Conservation (phyloP, 495 filamentous ascomycete species). For the Staphylotrichum tortipilum region DNA sequence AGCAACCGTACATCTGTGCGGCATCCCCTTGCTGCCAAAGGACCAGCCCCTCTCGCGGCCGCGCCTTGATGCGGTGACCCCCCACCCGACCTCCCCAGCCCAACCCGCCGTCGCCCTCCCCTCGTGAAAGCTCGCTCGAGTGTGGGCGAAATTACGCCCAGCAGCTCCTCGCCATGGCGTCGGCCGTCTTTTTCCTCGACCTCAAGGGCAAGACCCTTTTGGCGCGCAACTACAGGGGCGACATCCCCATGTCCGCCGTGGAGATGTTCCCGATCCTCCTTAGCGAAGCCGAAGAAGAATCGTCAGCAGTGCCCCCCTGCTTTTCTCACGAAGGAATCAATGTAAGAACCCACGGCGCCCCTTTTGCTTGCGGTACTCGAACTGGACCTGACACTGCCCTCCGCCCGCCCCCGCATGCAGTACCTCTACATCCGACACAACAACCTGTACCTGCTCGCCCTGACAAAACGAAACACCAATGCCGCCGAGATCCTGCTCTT, state of each 20-base stretch:
- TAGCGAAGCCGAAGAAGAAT: constrained; percentile 98
- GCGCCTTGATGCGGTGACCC: too few species aligned
- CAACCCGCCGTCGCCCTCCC: not conserved
- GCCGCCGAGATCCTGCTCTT: constrained; percentile 97
- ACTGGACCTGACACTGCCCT: too few species aligned
- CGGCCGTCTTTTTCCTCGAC: constrained; percentile 97
- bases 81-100: too few species aligned
- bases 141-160: not conserved
- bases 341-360: constrained; percentile 54
- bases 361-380: too few species aligned
- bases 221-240: constrained; percentile 96
- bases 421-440: constrained; percentile 99
- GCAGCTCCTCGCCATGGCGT: constrained; percentile 64
- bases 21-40: too few species aligned
- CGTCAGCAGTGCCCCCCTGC: constrained; percentile 92
- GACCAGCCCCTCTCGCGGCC: too few species aligned
- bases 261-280: constrained; percentile 97
- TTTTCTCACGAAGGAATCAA: constrained; percentile 99
- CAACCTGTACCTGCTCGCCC: constrained; percentile 96
- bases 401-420: constrained; percentile 38
- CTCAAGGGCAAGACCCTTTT: constrained; percentile 99
- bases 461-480: constrained; percentile 98
- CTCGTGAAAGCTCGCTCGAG: not conserved
- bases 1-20: too few species aligned
- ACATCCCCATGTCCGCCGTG: constrained; percentile 98